Evolutionary conservation across 1,284 basidiomycete species (phyloP).

Genomic region (Ustilago shanxiensis): DNA sequence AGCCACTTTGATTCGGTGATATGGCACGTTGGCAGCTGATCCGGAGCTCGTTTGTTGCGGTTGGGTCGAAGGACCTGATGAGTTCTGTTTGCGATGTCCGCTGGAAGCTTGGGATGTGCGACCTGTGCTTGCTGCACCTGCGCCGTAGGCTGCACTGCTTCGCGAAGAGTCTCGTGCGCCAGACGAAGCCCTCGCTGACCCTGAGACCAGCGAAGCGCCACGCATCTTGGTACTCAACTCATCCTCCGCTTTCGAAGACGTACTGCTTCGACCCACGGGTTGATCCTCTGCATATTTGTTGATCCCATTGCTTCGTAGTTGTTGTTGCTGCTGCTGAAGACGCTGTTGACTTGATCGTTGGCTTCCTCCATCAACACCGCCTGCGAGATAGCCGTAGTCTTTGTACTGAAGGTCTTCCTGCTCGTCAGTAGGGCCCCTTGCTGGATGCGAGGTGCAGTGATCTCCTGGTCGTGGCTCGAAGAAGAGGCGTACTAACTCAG

Average conservation of each 20-base stretch:
- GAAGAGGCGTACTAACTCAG: constrained; percentile 85
- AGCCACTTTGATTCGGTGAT: constrained; percentile 95
- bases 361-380: constrained; percentile 16
- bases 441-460: constrained; percentile 64
- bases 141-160: constrained; percentile 35
- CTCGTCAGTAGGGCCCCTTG: constrained; percentile 26
- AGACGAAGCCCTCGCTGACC: constrained; percentile 18
- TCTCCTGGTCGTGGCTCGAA: constrained; percentile 90
- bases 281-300: constrained; percentile 53
- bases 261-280: constrained; percentile 39
- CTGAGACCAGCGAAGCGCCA: constrained; percentile 29
- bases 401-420: constrained; percentile 37
- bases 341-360: constrained; percentile 25
- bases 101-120: constrained; percentile 48
- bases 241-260: constrained; percentile 32
- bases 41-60: constrained; percentile 24
- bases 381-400: constrained; percentile 45
- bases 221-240: constrained; percentile 42
- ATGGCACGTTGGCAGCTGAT: constrained; percentile 50
- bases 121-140: constrained; percentile 24
- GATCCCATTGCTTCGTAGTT: constrained; percentile 33
- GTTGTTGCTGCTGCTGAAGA: constrained; percentile 8
- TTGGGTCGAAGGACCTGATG: constrained; percentile 36
- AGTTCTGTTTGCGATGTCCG: constrained; percentile 43
- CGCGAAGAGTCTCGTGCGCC: constrained; percentile 36